Evolutionary conservation across 768 basidiomycete genomes (phyloP).

Genomic region (Amanita molliuscula): DNA sequence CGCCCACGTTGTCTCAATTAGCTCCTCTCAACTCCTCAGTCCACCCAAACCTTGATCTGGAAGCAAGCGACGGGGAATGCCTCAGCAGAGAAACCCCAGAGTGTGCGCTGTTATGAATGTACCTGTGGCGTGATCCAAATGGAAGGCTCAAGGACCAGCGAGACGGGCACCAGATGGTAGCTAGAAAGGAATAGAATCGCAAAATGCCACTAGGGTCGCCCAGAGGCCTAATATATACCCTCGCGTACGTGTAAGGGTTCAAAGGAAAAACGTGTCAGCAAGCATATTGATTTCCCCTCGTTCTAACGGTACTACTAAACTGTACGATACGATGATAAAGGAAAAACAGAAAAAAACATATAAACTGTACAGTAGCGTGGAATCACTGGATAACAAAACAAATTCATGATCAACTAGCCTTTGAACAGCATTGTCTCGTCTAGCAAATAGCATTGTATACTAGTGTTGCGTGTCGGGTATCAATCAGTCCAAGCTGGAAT

Average conservation of each 20-base stretch:
- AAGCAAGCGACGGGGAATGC: too few relatives aligned
- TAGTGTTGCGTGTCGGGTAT: slow-evolving; percentile 11
- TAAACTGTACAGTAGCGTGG: slow-evolving; percentile 7
- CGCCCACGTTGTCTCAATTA: neutral
- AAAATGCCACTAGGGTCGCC: slow-evolving; percentile 1
- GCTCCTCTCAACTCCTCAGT: neutral
- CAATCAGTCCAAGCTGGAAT: slow-evolving; percentile 24
- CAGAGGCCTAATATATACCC: neutral
- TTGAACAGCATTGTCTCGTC: slow-evolving; percentile 47
- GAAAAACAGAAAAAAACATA: slow-evolving; percentile 2
- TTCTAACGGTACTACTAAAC: neutral
- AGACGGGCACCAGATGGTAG: neutral
- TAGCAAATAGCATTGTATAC: slow-evolving; percentile 14
- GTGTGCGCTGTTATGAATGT: too few relatives aligned
- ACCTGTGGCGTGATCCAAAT: neutral
- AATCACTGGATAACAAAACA: slow-evolving; percentile 17
- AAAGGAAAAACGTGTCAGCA: neutral
- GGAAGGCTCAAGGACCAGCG: neutral
- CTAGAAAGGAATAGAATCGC: neutral
- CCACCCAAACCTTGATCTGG: too few relatives aligned
- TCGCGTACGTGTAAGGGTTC: neutral
- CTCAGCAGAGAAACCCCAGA: too few relatives aligned
- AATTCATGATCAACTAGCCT: slow-evolving; percentile 9
- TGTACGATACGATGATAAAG: neutral
- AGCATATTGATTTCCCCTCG: neutral